Evolutionary conservation across 2,329 filamentous ascomycete species (phyloP).

Genomic region (Emericellopsis cladophorae): DNA sequence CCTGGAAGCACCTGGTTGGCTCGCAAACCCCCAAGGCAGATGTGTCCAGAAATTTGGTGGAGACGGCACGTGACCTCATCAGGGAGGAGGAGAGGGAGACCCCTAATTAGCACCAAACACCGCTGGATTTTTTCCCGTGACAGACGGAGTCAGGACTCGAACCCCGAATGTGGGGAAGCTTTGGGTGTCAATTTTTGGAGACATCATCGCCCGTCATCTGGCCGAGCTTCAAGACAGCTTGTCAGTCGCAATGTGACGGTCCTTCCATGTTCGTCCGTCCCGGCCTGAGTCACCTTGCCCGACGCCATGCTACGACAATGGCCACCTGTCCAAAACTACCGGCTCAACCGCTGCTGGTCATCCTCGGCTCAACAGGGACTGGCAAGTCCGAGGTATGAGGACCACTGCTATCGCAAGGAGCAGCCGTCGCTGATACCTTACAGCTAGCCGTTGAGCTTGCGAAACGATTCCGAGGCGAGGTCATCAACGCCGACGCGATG

Average conservation of each 20-base stretch:
- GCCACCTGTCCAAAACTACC: slow-evolving; percentile 20
- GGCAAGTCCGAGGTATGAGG: slow-evolving; percentile 74
- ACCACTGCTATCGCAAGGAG: neutral
- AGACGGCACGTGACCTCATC: slow-evolving; percentile 6
- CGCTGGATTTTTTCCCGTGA: neutral
- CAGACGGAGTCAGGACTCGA: neutral
- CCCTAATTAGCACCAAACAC: neutral
- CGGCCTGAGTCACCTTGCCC: slow-evolving; percentile 6
- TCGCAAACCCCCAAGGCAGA: slow-evolving; percentile 20
- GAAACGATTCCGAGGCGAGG: slow-evolving; percentile 70
- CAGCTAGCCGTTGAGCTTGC: slow-evolving; percentile 87
- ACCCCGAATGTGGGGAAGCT: neutral
- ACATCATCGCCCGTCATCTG: no score
- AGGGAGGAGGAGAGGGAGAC: slow-evolving; percentile 1
- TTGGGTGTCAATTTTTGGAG: no score
- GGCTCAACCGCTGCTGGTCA: slow-evolving; percentile 55
- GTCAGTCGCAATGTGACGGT: neutral
- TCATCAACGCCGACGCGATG: slow-evolving; percentile 97
- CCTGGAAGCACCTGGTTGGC: no score
- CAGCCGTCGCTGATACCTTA: neutral
- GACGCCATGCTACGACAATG: slow-evolving; percentile 27
- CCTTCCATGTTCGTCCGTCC: slow-evolving; percentile 13
- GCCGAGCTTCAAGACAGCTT: no score
- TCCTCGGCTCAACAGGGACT: slow-evolving; percentile 84
- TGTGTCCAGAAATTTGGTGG: slow-evolving; percentile 29